Evolutionary conservation across 805 yeast genomes (phyloP), one percentile per base, ranked within the genome.

Genomic region (Schwanniomyces polymorphus): DNA sequence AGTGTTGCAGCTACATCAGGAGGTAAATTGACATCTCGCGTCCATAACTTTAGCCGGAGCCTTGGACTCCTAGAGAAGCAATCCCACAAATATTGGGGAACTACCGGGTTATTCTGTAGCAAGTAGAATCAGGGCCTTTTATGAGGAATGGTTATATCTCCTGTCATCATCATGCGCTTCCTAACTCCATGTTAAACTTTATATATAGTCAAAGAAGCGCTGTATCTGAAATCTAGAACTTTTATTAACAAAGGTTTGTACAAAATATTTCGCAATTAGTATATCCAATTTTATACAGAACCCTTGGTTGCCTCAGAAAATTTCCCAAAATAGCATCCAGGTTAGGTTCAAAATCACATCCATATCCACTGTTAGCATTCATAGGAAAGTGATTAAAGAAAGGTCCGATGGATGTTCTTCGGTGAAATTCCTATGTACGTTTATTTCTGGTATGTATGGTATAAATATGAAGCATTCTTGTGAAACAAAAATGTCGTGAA

Each of bases 191-290:
- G 21, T 16, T 31, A 7, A 11, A 31, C 18, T 18, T 31, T 31
- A 8, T 17, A 16, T 31, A 6, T 31, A 16, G 21, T 16, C 21
- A 16, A 31, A 41, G 35, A 16, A n/a, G 4, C 16, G 9, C 4
- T 31, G 18, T 14, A 8, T 16, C 44, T 28, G 40, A 44, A 33
- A 33, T 44, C 47, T 44, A 44, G 47, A 44, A 29, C 47, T 44
- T 44, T 29, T 40, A 44, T 44, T 44, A 44, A 40, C 47, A 26
- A 44, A 38, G 47, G 47, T 44, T 12, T 42, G 12, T 23, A 37
- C 16, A 10, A 21, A 37, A 37, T 37, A 31, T 31, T 31, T 31
- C 35, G 35, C 35, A 31, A 31, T 31, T 14, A 31, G 12, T 31
- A 21, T 14, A 31, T 21, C 7, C 35, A 14, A 18, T 31, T 14